phyloP scores from a whole-genome alignment of 192 early-diverging fungal genomes.

The Obelidium mucronatum region DNA sequence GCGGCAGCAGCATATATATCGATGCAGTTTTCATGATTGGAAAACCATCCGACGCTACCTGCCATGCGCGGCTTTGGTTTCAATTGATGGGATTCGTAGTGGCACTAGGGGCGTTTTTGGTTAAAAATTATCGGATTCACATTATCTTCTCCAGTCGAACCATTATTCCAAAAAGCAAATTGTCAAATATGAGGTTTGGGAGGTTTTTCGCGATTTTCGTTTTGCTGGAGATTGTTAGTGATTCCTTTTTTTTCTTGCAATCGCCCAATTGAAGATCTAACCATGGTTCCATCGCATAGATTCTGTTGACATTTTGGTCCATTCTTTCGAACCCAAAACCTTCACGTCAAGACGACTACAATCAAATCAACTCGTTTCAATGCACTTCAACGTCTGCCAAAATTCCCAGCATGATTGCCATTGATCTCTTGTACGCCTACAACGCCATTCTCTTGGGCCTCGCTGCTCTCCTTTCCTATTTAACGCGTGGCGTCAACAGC shows the following conservation, averaged over 20 bases:
- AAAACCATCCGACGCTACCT: not conserved
- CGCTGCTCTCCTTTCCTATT: not conserved
- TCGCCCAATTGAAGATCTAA: not conserved
- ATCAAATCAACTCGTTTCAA: not conserved
- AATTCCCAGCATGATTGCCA: not conserved
- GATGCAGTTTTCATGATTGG: not conserved
- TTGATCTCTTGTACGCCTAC: not conserved
- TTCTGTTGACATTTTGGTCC: constrained; percentile 4
- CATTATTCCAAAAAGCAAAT: constrained; percentile 26
- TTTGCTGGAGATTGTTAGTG: not conserved
- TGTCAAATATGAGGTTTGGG: constrained; percentile 10
- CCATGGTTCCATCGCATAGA: not conserved
- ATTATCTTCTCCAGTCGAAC: constrained; percentile 28
- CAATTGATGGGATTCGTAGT: constrained; percentile 6
- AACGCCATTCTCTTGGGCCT: not conserved
- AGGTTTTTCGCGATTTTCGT: not conserved
- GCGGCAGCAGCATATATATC: not conserved
- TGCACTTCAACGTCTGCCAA: not conserved
- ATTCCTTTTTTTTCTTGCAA: not conserved
- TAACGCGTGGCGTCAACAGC: constrained; percentile 13
- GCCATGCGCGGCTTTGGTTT: constrained; percentile 16
- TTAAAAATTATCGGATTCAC: constrained; percentile 20
- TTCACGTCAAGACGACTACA: not conserved
- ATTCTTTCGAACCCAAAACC: constrained; percentile 13
- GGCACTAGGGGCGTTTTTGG: not conserved